Evolutionary conservation across 306 rosid species (phyloP).

Genomic region (Medicago arabica): DNA sequence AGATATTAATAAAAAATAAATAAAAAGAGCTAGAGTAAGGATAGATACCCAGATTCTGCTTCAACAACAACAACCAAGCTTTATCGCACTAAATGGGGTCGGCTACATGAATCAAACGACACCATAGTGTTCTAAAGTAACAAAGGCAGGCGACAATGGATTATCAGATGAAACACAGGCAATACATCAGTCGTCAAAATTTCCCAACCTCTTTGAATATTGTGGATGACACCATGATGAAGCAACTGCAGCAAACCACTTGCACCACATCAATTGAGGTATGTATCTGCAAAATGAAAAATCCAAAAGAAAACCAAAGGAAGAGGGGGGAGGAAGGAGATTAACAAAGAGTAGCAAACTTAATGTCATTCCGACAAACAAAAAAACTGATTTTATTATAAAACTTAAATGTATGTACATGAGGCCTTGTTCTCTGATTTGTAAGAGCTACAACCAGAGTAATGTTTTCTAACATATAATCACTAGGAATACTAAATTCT

Average conservation of each 20-base stretch:
- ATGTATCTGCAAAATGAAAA: slow-evolving; percentile 47
- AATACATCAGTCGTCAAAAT: slow-evolving; percentile 7
- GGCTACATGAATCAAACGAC: too few relatives aligned
- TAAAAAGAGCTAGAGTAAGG: slow-evolving; percentile 20
- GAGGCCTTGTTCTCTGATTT: slow-evolving; percentile 77
- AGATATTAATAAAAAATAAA: not conserved
- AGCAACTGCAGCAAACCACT: slow-evolving; percentile 40
- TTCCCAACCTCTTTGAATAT: slow-evolving; percentile 17
- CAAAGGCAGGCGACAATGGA: slow-evolving; percentile 34
- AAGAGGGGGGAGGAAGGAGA: slow-evolving; percentile 4
- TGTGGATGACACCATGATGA: slow-evolving; percentile 35
- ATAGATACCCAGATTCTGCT: slow-evolving; percentile 39
- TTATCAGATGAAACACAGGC: slow-evolving; percentile 27
- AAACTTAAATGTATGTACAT: slow-evolving; percentile 94
- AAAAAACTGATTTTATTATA: slow-evolving; percentile 77
- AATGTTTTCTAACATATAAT: slow-evolving; percentile 83
- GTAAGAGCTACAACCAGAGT: slow-evolving; percentile 80
- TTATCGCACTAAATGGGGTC: too few relatives aligned
- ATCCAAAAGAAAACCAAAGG: slow-evolving; percentile 37
- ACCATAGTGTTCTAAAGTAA: not conserved
- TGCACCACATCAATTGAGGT: slow-evolving; percentile 41
- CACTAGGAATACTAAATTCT: slow-evolving; percentile 79
- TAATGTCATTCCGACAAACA: slow-evolving; percentile 47
- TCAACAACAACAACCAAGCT: too few relatives aligned
- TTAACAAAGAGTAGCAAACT: slow-evolving; percentile 34